Evolutionary conservation across 805 yeast species (phyloP).

Genomic region (Candida insectalens): DNA sequence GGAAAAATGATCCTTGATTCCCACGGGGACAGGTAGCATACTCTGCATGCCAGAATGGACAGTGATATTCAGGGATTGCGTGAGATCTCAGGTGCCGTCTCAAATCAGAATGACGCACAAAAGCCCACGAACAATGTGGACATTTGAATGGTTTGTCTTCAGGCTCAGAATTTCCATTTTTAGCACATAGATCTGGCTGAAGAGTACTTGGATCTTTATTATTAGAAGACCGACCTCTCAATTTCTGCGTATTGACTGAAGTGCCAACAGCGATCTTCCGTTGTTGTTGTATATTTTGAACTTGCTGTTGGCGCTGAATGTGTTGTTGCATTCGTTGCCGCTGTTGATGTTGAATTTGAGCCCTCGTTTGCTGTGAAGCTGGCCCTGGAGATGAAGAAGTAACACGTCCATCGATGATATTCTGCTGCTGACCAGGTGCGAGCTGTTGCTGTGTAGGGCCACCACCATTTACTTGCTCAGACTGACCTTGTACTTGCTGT

Average conservation of each 20-base stretch:
- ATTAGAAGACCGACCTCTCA: neutral
- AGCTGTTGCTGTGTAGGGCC: too few relatives aligned
- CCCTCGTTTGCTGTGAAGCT: slow-evolving; percentile 2
- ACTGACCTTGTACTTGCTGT: slow-evolving; percentile 17
- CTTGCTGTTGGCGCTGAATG: neutral
- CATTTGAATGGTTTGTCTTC: slow-evolving; percentile 29
- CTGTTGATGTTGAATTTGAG: slow-evolving; percentile 3
- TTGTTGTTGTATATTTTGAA: slow-evolving; percentile 1
- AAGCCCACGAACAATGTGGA: slow-evolving; percentile 54
- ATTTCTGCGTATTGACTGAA: neutral
- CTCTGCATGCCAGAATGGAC: slow-evolving; percentile 65
- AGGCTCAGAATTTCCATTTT: too few relatives aligned
- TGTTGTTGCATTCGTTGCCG: too few relatives aligned
- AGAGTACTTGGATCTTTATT: slow-evolving; percentile 1
- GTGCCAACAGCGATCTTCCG: neutral
- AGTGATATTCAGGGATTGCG: slow-evolving; percentile 52
- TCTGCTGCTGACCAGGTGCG: too few relatives aligned
- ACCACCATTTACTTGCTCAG: too few relatives aligned
- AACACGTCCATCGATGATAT: slow-evolving; percentile 7
- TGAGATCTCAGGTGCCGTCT: slow-evolving; percentile 62
- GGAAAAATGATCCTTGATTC: slow-evolving; percentile 65
- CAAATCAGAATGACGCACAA: slow-evolving; percentile 59
- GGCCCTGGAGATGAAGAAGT: slow-evolving; percentile 9
- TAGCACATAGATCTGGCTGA: slow-evolving; percentile 6
- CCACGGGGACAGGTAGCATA: slow-evolving; percentile 56